Evolutionary conservation across 805 yeast species (phyloP), one percentile per base, ranked within the genome.

Genomic region (Lipomyces starkeyi): DNA sequence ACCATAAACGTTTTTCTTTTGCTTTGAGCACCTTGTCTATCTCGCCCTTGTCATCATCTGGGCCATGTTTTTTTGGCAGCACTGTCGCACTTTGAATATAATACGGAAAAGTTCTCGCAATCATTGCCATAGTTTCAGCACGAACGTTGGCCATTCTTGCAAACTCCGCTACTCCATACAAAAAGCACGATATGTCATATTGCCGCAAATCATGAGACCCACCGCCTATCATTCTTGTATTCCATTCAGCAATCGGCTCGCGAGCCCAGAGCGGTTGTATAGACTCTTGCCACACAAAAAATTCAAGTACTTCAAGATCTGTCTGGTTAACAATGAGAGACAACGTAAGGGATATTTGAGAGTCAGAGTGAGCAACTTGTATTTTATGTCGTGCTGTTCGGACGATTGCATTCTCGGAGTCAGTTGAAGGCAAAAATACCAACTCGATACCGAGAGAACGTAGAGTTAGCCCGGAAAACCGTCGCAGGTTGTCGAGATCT

Each of bases 121-220:
- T 3, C 13, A 43, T 55, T 27, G 55, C 63, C 47, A 68, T 62
- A 4, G 61, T 59, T 4, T 37, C 40, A 5, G 67, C 65, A 11
- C 72, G 59, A 14, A 53, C 52, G 11, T 29, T 22, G 13, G 64
- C 22, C 27, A 66, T 13, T 20, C 72, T 52, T 3, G 54, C 68
- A 25, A 40, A 40, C 25, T 69, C 72, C 4, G 70, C 37, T 8
- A 69, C 57, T 17, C 72, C 72, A 49, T 57, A 69, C 17, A 69
- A 47, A 55, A 69, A 66, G 17, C 59, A 34, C 6, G 72, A 69
- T 25, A 69, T 55, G 59, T 69, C 62, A 27, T 53, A 29, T 29
- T 55, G 40, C 43, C 58, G 58, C 14, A 64, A 29, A 6, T 61
- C 63, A 7, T 59, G 62, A n/a, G 47, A 32, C 4, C n/a, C 58